A percentile compares a stretch with the other conserved stretches of the same genome.
phyloP scores from a whole-genome alignment of 768 basidiomycete genomes.

The Kwoniella pini region DNA sequence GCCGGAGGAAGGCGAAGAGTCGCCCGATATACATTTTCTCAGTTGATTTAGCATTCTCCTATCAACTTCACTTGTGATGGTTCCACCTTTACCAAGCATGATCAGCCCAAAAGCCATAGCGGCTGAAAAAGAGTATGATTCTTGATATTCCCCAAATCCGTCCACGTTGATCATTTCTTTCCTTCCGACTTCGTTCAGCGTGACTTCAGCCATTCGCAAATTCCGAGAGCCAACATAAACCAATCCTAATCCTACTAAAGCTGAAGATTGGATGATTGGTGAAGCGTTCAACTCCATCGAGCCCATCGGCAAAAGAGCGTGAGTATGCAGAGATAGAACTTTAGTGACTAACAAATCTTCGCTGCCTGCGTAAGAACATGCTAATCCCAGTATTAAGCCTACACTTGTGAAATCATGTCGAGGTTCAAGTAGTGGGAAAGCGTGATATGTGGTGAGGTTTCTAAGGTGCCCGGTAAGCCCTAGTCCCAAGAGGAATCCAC shows the following conservation, averaged over 20 bases:
- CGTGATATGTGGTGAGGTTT: slow-evolving; percentile 90
- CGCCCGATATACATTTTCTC: slow-evolving; percentile 73
- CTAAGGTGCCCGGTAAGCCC: slow-evolving; percentile 89
- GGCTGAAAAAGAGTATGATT: slow-evolving; percentile 85
- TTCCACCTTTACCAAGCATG: slow-evolving; percentile 81
- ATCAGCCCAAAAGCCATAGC: slow-evolving; percentile 93
- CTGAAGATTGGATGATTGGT: slow-evolving; percentile 84
- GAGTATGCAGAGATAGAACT: slow-evolving; percentile 86
- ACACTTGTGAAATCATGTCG: slow-evolving; percentile 96
- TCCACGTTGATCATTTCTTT: slow-evolving; percentile 77
- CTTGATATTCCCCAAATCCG: slow-evolving; percentile 81
- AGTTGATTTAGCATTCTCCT: slow-evolving; percentile 67
- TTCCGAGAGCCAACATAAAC: slow-evolving; percentile 86
- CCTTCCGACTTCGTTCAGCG: slow-evolving; percentile 78
- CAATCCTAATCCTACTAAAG: slow-evolving; percentile 81
- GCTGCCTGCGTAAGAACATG: slow-evolving; percentile 83
- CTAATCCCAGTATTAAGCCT: slow-evolving; percentile 87
- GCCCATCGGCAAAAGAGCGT: slow-evolving; percentile 83
- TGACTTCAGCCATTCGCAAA: slow-evolving; percentile 88
- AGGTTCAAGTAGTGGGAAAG: slow-evolving; percentile 89
- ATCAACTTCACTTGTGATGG: slow-evolving; percentile 72
- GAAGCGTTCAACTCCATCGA: slow-evolving; percentile 86
- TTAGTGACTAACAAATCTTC: slow-evolving; percentile 86
- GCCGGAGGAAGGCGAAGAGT: slow-evolving; percentile 54
- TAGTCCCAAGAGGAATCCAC: slow-evolving; percentile 91